Evolutionary conservation across 192 early-diverging fungal genomes (phyloP).

Genomic region (Chytriomyces sp.): DNA sequence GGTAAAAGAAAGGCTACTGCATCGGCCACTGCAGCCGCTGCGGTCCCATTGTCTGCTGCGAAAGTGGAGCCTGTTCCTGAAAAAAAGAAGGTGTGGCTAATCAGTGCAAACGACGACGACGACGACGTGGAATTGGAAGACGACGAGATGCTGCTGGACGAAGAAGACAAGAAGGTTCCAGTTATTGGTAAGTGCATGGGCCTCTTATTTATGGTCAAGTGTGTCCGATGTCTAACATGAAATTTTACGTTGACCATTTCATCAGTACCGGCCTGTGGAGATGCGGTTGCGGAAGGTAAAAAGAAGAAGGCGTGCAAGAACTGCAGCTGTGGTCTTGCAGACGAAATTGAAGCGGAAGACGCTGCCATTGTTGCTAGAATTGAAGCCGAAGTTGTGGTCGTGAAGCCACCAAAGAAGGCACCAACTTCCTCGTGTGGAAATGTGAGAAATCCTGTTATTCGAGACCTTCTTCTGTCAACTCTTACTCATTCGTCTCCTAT

Average conservation of each 20-base stretch:
- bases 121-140: constrained; percentile 80
- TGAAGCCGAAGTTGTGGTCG: constrained; percentile 12
- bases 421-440: constrained; percentile 67
- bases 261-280: constrained; percentile 6
- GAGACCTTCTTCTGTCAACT: not conserved
- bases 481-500: constrained; percentile 25
- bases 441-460: constrained; percentile 40
- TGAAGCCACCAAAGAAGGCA: constrained; percentile 44
- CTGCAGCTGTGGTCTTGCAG: constrained; percentile 90
- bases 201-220: not conserved
- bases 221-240: not conserved
- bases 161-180: constrained; percentile 43
- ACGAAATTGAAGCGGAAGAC: constrained; percentile 70
- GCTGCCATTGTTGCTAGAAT: constrained; percentile 46
- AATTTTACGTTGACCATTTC: not conserved
- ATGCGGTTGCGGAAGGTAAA: constrained; percentile 65
- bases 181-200: constrained; percentile 55
- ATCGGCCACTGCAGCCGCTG: constrained; percentile 5
- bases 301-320: constrained; percentile 97
- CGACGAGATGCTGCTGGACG: constrained; percentile 77
- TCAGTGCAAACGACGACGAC: constrained; percentile 73
- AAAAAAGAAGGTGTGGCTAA: constrained; percentile 70
- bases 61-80: constrained; percentile 35
- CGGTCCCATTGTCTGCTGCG: not conserved
- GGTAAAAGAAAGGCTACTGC: constrained; percentile 66